These are phyloP conservation scores for Trichaptum fuscoviolaceum DNA, from an alignment of 768 basidiomycete genomes.

Conservation along the genomic window DNA sequence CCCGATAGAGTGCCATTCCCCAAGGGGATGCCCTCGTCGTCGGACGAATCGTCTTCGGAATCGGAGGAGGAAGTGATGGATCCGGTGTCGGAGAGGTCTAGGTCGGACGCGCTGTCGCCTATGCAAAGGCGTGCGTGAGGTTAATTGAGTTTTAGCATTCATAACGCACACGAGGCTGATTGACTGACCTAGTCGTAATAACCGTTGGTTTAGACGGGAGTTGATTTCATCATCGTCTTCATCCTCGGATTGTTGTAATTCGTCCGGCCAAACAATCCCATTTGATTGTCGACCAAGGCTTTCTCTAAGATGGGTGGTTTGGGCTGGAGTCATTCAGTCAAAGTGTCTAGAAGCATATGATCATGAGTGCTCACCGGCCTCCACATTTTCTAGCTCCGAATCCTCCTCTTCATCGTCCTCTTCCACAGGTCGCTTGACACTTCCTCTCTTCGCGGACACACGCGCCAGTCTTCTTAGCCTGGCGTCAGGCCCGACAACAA, in stretches of 20 bases:
- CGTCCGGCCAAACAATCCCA: slow-evolving; percentile 78
- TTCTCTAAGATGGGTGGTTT: slow-evolving; percentile 35
- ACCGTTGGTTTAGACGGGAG: slow-evolving; percentile 56
- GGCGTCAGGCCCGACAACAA: slow-evolving; percentile 71
- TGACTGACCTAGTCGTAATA: slow-evolving; percentile 66
- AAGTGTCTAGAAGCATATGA: slow-evolving; percentile 5
- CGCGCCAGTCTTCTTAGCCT: slow-evolving; percentile 63
- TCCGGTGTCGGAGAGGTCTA: slow-evolving; percentile 55
- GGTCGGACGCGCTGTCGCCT: slow-evolving; percentile 63
- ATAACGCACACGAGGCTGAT: not conserved
- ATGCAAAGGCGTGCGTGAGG: not conserved
- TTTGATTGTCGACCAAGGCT: slow-evolving; percentile 66
- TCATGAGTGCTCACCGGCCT: slow-evolving; percentile 45
- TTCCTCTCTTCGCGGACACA: slow-evolving; percentile 51
- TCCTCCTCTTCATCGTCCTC: slow-evolving; percentile 38
- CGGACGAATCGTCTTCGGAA: slow-evolving; percentile 36
- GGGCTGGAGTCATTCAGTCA: slow-evolving; percentile 33
- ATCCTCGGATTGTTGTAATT: slow-evolving; percentile 53
- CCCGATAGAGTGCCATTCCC: slow-evolving; percentile 28
- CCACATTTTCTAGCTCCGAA: slow-evolving; percentile 65
- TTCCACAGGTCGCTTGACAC: slow-evolving; percentile 22
- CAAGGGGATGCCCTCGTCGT: slow-evolving; percentile 23
- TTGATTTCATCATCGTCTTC: slow-evolving; percentile 62
- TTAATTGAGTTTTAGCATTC: not conserved
- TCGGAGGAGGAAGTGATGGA: slow-evolving; percentile 41